phyloP scores from a whole-genome alignment of 2,329 filamentous ascomycete genomes.

The Pseudogymnoascus sp. region DNA sequence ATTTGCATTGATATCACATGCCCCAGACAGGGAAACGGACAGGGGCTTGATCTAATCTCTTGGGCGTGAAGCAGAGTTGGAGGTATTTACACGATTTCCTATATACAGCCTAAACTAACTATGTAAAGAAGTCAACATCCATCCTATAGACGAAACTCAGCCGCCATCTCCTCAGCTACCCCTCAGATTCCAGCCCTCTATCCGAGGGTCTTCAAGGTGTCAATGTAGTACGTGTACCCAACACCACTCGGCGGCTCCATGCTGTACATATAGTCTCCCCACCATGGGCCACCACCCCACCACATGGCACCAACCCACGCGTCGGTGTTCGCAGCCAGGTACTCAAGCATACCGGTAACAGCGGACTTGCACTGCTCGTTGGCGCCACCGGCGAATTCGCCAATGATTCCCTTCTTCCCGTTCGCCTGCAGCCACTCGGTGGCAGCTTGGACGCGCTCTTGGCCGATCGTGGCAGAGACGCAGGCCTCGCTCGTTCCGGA shows the following conservation, averaged over 20 bases:
- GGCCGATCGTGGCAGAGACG: slow-evolving; percentile 42
- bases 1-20: not conserved
- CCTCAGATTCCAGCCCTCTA: not conserved
- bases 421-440: slow-evolving; percentile 46
- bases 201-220: slow-evolving; percentile 1
- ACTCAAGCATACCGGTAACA: slow-evolving; percentile 39
- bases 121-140: not conserved
- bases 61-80: not conserved
- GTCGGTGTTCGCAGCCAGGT: slow-evolving; percentile 40
- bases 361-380: slow-evolving; percentile 42
- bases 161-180: not conserved
- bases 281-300: slow-evolving; percentile 48
- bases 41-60: not conserved
- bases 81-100: not conserved
- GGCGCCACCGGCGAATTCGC: slow-evolving; percentile 44
- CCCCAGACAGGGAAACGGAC: not conserved
- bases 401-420: slow-evolving; percentile 42
- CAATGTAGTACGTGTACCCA: slow-evolving; percentile 29
- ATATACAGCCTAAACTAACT: not conserved
- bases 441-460: slow-evolving; percentile 40
- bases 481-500: slow-evolving; percentile 42
- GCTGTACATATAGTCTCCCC: slow-evolving; percentile 40
- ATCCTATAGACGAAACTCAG: not conserved
- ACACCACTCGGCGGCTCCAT: slow-evolving; percentile 42
- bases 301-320: slow-evolving; percentile 40